Evolutionary conservation across 1,284 basidiomycete genomes (phyloP).

Genomic region (Ustilago xerochloae): DNA sequence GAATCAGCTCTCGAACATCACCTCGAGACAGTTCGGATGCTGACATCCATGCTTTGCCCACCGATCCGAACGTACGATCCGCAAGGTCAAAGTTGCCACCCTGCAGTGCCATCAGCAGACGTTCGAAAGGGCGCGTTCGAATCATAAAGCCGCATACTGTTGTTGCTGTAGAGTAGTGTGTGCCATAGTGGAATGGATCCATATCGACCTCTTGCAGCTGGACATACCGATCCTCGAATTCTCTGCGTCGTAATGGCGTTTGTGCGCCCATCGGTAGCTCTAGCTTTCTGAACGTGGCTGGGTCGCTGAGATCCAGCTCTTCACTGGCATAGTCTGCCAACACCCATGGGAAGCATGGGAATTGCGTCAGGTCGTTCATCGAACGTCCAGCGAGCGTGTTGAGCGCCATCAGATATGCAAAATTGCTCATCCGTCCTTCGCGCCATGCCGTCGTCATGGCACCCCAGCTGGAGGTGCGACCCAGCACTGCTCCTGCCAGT

Average conservation of each 20-base stretch:
- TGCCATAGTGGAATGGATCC: slow-evolving; percentile 74
- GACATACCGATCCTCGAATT: slow-evolving; percentile 75
- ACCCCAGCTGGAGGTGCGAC: slow-evolving; percentile 48
- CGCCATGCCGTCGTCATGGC: slow-evolving; percentile 63
- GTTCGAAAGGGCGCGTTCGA: slow-evolving; percentile 77
- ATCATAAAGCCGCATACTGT: slow-evolving; percentile 96
- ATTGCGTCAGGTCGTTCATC: slow-evolving; percentile 83
- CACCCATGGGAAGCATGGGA: slow-evolving; percentile 93
- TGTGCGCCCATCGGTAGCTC: slow-evolving; percentile 92
- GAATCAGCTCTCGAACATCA: slow-evolving; percentile 92
- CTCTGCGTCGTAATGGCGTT: slow-evolving; percentile 74
- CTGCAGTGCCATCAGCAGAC: slow-evolving; percentile 58
- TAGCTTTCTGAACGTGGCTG: slow-evolving; percentile 80
- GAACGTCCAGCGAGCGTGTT: slow-evolving; percentile 67
- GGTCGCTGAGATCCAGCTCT: slow-evolving; percentile 77
- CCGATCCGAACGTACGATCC: slow-evolving; percentile 85
- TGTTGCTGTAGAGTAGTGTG: slow-evolving; percentile 96
- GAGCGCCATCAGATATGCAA: slow-evolving; percentile 67
- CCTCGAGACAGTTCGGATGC: slow-evolving; percentile 87
- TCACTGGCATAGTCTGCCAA: slow-evolving; percentile 84
- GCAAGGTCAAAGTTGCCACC: slow-evolving; percentile 91
- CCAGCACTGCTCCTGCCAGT: slow-evolving; percentile 54
- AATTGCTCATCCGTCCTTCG: slow-evolving; percentile 63
- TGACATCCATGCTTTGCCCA: slow-evolving; percentile 80
- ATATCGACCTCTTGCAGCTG: slow-evolving; percentile 79